Evolutionary conservation across 805 yeast genomes (phyloP).

Genomic region (Wickerhamiella brachini): DNA sequence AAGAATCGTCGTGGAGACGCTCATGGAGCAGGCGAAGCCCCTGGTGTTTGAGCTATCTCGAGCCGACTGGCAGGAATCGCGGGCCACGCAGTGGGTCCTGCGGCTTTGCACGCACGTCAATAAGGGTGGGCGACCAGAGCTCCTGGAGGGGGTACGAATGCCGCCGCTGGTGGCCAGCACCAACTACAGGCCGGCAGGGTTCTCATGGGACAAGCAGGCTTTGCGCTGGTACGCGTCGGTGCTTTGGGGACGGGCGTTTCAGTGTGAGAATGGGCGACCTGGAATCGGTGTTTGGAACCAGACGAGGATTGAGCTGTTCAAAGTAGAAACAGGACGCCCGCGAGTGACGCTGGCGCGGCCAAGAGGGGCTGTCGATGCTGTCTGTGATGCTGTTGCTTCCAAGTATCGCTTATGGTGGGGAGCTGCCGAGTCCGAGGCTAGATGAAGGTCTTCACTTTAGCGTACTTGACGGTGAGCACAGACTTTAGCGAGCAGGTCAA

Average conservation of each 20-base stretch:
- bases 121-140: background rate
- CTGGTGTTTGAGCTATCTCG: background rate
- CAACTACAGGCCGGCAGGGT: conserved; percentile 35
- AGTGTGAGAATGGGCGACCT: conserved; percentile 4
- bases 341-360: conserved; percentile 30
- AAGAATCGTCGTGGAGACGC: background rate
- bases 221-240: conserved; percentile 67
- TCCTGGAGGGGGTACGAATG: background rate
- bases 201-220: conserved; percentile 49
- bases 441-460: no score
- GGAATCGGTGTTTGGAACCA: conserved; percentile 39
- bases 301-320: conserved; percentile 38
- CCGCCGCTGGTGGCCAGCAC: background rate
- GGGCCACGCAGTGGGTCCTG: background rate
- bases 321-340: conserved; percentile 29
- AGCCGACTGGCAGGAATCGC: background rate
- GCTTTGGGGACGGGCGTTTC: conserved; percentile 45
- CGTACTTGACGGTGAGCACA: no score
- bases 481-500: no score
- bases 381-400: conserved; percentile 36
- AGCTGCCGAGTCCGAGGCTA: background rate
- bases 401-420: conserved; percentile 21
- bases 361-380: conserved; percentile 33
- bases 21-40: background rate
- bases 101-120: background rate